Conservation (phyloP, 2,329 filamentous ascomycete species). For the Talaromyces verruculosus region DNA sequence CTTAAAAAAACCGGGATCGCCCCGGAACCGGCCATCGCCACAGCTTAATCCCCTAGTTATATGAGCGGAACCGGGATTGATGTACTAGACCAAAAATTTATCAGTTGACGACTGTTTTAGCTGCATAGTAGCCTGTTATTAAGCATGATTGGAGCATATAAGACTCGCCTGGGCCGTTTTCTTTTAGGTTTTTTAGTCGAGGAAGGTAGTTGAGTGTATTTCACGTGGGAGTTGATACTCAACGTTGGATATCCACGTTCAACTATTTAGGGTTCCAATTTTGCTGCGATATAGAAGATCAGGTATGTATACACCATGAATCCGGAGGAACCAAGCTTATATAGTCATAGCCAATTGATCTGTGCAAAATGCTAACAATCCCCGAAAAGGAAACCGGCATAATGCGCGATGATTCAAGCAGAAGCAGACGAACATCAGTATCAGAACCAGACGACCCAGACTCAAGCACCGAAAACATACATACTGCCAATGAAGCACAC, state of each 20-base stretch:
- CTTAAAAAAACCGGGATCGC: neutral
- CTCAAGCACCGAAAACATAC: neutral
- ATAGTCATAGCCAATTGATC: neutral
- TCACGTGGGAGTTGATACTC: neutral
- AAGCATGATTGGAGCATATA: neutral
- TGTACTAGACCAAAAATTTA: neutral
- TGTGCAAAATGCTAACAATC: neutral
- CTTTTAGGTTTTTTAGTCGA: neutral
- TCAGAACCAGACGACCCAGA: neutral
- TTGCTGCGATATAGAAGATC: neutral
- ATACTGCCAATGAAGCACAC: neutral
- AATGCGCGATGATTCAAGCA: neutral
- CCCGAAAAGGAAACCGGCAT: neutral
- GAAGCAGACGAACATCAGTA: neutral
- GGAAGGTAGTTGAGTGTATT: neutral
- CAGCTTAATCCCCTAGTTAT: too few species aligned
- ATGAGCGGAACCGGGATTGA: neutral
- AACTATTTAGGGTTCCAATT: too few species aligned
- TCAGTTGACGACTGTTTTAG: neutral
- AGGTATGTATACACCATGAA: neutral
- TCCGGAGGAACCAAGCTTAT: neutral
- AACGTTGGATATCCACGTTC: neutral
- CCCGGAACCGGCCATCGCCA: constrained; percentile 3
- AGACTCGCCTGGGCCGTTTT: neutral
- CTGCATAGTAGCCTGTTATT: neutral